Evolutionary conservation across 495 filamentous ascomycete species (phyloP).

Genomic region (Talaromyces adpressus): DNA sequence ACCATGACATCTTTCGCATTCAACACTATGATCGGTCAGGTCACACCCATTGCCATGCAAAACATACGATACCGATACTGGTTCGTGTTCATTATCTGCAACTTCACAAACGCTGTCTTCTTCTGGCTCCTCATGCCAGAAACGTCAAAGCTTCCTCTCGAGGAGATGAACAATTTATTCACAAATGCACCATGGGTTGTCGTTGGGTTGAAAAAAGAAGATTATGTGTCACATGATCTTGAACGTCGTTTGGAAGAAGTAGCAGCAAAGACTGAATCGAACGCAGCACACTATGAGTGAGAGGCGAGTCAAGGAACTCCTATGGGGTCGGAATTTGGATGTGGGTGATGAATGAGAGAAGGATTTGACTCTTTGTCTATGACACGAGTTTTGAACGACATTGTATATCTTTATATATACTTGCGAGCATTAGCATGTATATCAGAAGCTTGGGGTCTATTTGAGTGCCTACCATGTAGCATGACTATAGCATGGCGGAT

Average conservation of each 20-base stretch:
- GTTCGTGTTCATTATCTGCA: constrained; percentile 48
- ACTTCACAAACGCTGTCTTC: constrained; percentile 50
- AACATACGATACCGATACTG: constrained; percentile 46
- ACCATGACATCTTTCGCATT: constrained; percentile 61
- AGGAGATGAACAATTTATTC: constrained; percentile 68
- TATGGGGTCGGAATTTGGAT: not conserved
- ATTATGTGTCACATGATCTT: constrained; percentile 30
- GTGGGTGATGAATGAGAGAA: not conserved
- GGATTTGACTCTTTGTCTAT: not conserved
- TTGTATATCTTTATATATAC: not conserved
- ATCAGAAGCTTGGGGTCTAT: not conserved
- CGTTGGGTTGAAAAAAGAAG: constrained; percentile 30
- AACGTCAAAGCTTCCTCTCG: constrained; percentile 57
- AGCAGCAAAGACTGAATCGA: constrained; percentile 24
- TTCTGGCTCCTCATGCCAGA: constrained; percentile 61
- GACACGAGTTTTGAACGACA: not conserved
- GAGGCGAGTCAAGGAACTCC: not conserved
- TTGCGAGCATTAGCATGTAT: not conserved
- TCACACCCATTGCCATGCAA: constrained; percentile 55
- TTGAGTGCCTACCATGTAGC: not conserved
- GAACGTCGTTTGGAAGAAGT: constrained; percentile 32
- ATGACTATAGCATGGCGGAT: not conserved
- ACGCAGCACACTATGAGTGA: constrained; percentile 16
- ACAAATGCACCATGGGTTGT: constrained; percentile 62
- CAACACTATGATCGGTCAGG: constrained; percentile 68